Conservation (phyloP, 805 yeast genomes). For the Debaryomyces tyrocola region DNA sequence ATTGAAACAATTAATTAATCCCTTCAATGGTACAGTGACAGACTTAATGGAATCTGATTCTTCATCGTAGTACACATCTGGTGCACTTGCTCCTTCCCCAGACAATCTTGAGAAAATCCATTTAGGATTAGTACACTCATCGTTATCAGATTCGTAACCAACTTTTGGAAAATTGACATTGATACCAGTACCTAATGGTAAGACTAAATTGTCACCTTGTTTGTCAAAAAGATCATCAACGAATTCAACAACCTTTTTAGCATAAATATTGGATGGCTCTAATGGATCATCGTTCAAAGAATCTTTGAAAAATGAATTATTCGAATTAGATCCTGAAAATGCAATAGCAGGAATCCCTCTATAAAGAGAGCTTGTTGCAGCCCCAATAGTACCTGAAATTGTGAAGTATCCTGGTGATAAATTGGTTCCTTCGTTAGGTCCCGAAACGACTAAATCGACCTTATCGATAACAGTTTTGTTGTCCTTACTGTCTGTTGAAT, state of each 20-base stretch:
- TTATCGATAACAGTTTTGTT: constrained; percentile 30
- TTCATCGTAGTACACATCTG: constrained; percentile 35
- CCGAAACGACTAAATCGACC: constrained; percentile 47
- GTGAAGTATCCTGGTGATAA: constrained; percentile 43
- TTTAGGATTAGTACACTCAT: constrained; percentile 43
- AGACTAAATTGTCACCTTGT: constrained; percentile 36
- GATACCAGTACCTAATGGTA: constrained; percentile 47
- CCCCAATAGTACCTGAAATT: constrained; percentile 53
- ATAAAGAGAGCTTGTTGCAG: constrained; percentile 47
- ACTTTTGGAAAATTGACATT: constrained; percentile 52
- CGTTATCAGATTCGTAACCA: constrained; percentile 30
- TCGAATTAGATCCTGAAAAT: constrained; percentile 49
- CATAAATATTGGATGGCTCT: constrained; percentile 46
- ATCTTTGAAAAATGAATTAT: constrained; percentile 52
- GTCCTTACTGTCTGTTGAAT: constrained; percentile 8
- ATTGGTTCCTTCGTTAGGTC: constrained; percentile 56
- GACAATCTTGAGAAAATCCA: constrained; percentile 44
- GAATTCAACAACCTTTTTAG: constrained; percentile 39
- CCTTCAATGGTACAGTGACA: constrained; percentile 11
- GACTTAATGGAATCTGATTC: constrained; percentile 31
- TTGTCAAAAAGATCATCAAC: constrained; percentile 35
- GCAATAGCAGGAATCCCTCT: constrained; percentile 53
- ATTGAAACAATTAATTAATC: constrained; percentile 28
- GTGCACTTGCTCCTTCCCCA: constrained; percentile 3
- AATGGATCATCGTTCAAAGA: constrained; percentile 40